Evolutionary conservation across 495 filamentous ascomycete species (phyloP), one percentile per base, ranked within the genome.

Genomic region (Bacidia gigantensis): DNA sequence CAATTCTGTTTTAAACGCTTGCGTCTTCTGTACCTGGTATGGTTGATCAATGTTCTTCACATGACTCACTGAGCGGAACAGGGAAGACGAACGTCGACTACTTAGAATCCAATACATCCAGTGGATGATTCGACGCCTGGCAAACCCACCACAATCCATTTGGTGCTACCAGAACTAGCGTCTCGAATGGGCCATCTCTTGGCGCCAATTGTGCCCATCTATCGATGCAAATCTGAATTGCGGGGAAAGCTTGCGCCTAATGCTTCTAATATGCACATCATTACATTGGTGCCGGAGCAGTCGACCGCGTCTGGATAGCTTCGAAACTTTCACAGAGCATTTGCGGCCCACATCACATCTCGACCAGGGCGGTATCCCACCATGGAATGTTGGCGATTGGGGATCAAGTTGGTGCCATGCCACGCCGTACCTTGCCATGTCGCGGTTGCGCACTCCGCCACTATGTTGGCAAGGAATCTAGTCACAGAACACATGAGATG

Each of bases 181-280:
- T 29, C 22, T 43, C 38, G 14, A 35, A 14, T 25, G 22, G 44
- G 35, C 32, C 39, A 57, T 51, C 10, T 41, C 56, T 58, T 58
- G 52, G 56, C 56, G 22, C 52, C 52, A 58, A 25, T 29, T 40
- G 20, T 11, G 45, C 47, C 26, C 52, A 18, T 20, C 47, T 38
- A 17, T 3, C 32, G 47, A 17, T 17, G 14, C 47, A 38, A 32
- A 20, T 17, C 25, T 18, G 11, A 38, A 35, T 35, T 50, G 47
- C 47, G 47, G 47, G 24, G 47, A 50, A 50, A 32, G 25, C 26
- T 5, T 44, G 41, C 12, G 24, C 47, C 5, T 32, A 10, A 18
- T 12, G 10, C 25, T 29, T 25, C 18, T 11, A 11, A 11, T 14
- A 50, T 50, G 47, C 47, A 38, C 25, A 25, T 11, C 9, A 50